Base-by-base conservation (phyloP, 1,139 yeast genomes). In the Hansenula sp. region DNA sequence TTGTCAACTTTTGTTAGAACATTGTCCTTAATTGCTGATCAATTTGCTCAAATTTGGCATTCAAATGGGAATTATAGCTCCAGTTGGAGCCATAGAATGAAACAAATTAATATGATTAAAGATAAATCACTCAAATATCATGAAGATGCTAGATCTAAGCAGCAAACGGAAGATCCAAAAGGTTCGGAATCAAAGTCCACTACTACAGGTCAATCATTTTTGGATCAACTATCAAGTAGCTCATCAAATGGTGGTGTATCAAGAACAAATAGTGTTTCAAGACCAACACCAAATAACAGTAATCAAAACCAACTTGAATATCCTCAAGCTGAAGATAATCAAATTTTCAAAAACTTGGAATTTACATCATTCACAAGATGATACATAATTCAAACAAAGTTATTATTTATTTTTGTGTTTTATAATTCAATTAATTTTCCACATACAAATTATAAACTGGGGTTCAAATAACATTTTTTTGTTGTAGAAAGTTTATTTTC, bases 1-100 rank as follows among this genome's bases (percentile, higher is more conserved):
- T 64, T 89, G 40, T 75, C 95, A 0, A 65, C 68, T 6, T 81
- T 83, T 58, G 77, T 88, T 12, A 71, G 96, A 40, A 84, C 83
- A 48, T 64, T 85, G 48, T 80, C 87, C 2, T 62, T 84, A 21
- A 72, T 82, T 40, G 84, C 91, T 3, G 76, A 79, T 50, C 83
- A 81, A 47, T 85, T 87, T 64, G 90, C 96, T 0, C 74, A 76
- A 27, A 83, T 83, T 10, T 86, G 93, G 89, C 85, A 83, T 45
- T 60, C 66, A 12, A 68, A 71, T 25, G 81, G 78, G 8, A 68
- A 71, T 41, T 81, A 72, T 58, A 68, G 72, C 10, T 74, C 84
- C 21, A 80, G 76, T 55, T 86, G 95, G 94, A 71, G 78, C 16
- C 79, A 77, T 51, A 66, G 95, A 47, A 74, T 79, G 46, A 76